Evolutionary conservation across 169 alveolate genomes (phyloP), one percentile per base, ranked within the genome.

Genomic region (Eimeria necatrix): DNA sequence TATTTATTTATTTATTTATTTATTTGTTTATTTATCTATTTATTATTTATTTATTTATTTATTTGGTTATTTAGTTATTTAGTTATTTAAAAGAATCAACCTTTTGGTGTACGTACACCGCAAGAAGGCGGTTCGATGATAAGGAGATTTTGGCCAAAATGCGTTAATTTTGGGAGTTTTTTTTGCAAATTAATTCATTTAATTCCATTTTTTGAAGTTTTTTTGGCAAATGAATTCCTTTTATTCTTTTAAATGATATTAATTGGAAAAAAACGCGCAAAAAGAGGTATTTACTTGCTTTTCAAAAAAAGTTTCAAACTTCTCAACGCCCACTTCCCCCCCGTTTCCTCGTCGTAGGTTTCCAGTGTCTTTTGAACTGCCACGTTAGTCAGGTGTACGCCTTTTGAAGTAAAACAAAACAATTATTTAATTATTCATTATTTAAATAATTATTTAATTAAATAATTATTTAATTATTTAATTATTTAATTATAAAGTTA

Each of bases 361-460:
- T 97, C 97, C 60, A 98, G 96, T 92, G 96, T 97, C 93, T 97
- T 98, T 91, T 98, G 98, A 52, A 98, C 97, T 1, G 99, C 98
- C 60, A 98, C 99, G 93, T 98, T 98, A 8, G 99, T 98, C 91
- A 98, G 96, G 94, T 98, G 99, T 93, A 98, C 97, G 96, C 96
- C 96, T 64, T 96, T 91, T 32, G 41, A 32, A 32, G 2, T 2
- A 32, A 32, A 32, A 32, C 41, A 32, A 32, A 32, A 32, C 2
- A 32, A 32, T 32, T 32, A 32, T 32, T 32, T 32, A 32, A 32
- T 32, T 32, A 32, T 32, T 32, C 0, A 32, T 32, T 32, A 32
- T 0, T 32, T 32, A 32, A 32, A 32, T 2, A 32, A 32, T 32
- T 32, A n/a, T n/a, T n/a, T n/a, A n/a, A n/a, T n/a, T n/a, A n/a